These are phyloP conservation scores for Diaporthe helianthi DNA, from an alignment of 2,329 filamentous ascomycete species.

Conservation along the genomic window DNA sequence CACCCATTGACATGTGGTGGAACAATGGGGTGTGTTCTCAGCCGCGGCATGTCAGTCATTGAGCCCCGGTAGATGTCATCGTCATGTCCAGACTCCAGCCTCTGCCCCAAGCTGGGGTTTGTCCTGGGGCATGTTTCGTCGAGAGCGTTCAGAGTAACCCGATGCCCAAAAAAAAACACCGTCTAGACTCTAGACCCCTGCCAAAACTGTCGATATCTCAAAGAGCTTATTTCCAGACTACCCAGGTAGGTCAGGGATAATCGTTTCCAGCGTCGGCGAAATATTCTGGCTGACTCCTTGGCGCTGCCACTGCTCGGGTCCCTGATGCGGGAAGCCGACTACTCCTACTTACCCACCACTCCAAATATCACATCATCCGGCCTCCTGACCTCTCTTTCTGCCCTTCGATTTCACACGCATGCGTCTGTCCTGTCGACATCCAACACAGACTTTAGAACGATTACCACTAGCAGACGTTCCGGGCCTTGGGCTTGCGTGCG, in stretches of 20 bases:
- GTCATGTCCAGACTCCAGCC: not conserved
- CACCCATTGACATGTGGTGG: constrained; percentile 34
- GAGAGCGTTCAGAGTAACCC: constrained; percentile 9
- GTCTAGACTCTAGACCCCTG: not conserved
- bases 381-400: constrained; percentile 2
- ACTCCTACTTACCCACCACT: constrained; percentile 30
- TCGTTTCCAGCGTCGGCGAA: constrained; percentile 29
- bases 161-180: constrained; percentile 14
- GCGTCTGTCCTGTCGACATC: constrained; percentile 3
- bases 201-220: constrained; percentile 16
- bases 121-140: constrained; percentile 18
- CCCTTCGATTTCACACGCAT: constrained; percentile 15
- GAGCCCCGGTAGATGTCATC: not conserved
- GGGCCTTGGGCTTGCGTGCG: constrained; percentile 16
- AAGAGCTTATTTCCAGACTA: constrained; percentile 17
- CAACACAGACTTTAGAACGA: not conserved
- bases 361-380: constrained; percentile 28
- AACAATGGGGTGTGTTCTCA: constrained; percentile 27
- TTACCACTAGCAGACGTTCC: not conserved
- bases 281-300: constrained; percentile 35
- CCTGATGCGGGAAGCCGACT: constrained; percentile 33
- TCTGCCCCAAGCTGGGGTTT: constrained; percentile 4
- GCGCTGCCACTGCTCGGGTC: constrained; percentile 28
- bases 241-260: not conserved
- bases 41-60: constrained; percentile 4